Conservation (phyloP, 208 protist genomes). For the Trypanosoma conorhini region DNA sequence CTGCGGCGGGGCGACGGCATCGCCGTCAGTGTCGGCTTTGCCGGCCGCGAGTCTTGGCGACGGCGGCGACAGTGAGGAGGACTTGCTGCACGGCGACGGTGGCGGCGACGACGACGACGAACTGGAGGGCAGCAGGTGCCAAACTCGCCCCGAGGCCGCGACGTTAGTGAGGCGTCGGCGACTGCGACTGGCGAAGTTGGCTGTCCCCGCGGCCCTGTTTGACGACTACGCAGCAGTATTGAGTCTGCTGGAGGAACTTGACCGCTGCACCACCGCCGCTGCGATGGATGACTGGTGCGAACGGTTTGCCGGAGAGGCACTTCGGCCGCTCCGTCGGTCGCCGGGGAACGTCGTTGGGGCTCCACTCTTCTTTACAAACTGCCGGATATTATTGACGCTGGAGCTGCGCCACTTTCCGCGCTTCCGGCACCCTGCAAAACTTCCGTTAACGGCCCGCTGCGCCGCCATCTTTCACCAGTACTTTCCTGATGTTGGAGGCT, state of each 20-base stretch:
- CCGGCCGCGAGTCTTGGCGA: neutral
- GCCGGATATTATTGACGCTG: constrained; percentile 20
- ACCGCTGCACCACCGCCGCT: constrained; percentile 5
- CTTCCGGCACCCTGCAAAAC: neutral
- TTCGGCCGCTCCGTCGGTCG: constrained; percentile 5
- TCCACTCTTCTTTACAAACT: constrained; percentile 33
- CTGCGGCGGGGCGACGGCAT: neutral
- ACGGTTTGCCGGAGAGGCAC: constrained; percentile 21
- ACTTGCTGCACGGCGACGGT: too few species aligned
- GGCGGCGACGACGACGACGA: too few species aligned
- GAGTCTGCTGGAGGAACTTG: constrained; percentile 20
- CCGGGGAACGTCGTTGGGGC: constrained; percentile 6
- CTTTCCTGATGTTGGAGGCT: constrained; percentile 24
- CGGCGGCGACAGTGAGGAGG: neutral
- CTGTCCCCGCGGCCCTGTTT: constrained; percentile 21
- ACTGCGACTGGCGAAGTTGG: constrained; percentile 17
- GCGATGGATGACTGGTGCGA: constrained; percentile 26
- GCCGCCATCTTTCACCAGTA: constrained; percentile 23
- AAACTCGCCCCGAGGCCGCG: neutral
- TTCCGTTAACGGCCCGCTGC: constrained; percentile 19
- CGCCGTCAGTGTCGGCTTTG: neutral
- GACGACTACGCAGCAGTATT: constrained; percentile 19
- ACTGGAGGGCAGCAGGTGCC: neutral
- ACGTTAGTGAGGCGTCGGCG: constrained; percentile 12
- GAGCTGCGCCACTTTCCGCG: constrained; percentile 20